These are phyloP conservation scores for Morella rubra DNA, from an alignment of 306 rosid species.

Conservation along the genomic window DNA sequence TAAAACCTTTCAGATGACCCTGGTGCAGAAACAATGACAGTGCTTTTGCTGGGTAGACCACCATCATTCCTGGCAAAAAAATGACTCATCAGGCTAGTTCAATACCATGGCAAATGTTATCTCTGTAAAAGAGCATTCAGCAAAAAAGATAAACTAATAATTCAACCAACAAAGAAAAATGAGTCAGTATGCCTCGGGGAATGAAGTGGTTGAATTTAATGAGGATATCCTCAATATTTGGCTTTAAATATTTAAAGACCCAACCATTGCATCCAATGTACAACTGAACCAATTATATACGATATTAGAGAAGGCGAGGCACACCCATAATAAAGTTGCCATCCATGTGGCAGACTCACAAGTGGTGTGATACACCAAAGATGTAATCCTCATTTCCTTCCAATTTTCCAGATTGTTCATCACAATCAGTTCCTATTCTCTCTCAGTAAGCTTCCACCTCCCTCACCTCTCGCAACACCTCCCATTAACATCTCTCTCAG, in stretches of 20 bases:
- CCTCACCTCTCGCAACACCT: not conserved
- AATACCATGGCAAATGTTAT: slow-evolving; percentile 17
- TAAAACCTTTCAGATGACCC: slow-evolving; percentile 86
- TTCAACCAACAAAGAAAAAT: too few relatives aligned
- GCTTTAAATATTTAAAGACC: not conserved
- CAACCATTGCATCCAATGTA: not conserved
- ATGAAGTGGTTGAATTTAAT: not conserved
- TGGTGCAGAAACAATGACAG: slow-evolving; percentile 48
- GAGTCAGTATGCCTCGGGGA: not conserved
- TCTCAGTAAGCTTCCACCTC: not conserved
- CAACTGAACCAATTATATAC: too few relatives aligned
- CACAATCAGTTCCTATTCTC: not conserved
- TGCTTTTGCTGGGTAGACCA: slow-evolving; percentile 61
- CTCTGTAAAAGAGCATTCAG: not conserved
- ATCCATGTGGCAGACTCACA: not conserved
- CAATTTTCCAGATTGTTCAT: not conserved
- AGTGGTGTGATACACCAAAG: not conserved
- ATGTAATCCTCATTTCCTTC: not conserved
- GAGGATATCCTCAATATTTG: not conserved
- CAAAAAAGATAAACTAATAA: too few relatives aligned
- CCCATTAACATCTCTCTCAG: not conserved
- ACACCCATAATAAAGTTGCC: not conserved
- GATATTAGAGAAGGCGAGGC: not conserved
- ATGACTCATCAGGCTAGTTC: slow-evolving; percentile 26
- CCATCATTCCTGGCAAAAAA: slow-evolving; percentile 55